phyloP scores from a whole-genome alignment of 2,329 filamentous ascomycete species.

The Fusarium anguioides region DNA sequence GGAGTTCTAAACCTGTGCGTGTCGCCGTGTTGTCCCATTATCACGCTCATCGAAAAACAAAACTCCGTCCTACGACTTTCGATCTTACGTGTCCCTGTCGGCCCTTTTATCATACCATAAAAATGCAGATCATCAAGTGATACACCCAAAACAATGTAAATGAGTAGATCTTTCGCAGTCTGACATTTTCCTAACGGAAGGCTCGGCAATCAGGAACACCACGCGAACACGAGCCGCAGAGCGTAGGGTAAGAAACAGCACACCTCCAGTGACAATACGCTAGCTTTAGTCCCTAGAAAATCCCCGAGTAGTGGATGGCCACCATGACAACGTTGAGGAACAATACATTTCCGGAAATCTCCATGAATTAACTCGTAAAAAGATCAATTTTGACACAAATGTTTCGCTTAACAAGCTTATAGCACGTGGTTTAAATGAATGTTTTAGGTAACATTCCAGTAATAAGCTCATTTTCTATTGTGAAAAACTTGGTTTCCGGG shows the following conservation, averaged over 20 bases:
- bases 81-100: conserved; percentile 3
- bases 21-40: too few species aligned
- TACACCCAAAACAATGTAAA: rapidly evolving
- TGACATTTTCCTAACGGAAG: conserved; percentile 1
- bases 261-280: not conserved
- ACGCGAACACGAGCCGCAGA: not conserved
- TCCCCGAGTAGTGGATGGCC: conserved; percentile 14
- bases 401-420: not conserved
- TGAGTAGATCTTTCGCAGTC: too few species aligned
- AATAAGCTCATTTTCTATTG: too few species aligned
- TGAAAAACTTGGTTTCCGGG: conserved; percentile 19
- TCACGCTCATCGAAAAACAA: not conserved
- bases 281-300: not conserved
- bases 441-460: not conserved
- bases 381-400: not conserved
- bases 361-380: not conserved
- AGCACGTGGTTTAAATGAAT: not conserved
- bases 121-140: conserved; percentile 1
- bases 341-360: not conserved
- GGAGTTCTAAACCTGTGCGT: rapidly evolving
- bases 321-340: not conserved
- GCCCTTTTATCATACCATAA: not conserved
- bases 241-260: conserved; percentile 1
- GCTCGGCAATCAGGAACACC: conserved; percentile 7
- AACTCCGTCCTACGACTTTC: not conserved